Percentiles rank a stretch among this genome's conserved stretches.
Evolutionary conservation across 305 asterid species (phyloP).

Genomic region (Fraxinus angustifolia): DNA sequence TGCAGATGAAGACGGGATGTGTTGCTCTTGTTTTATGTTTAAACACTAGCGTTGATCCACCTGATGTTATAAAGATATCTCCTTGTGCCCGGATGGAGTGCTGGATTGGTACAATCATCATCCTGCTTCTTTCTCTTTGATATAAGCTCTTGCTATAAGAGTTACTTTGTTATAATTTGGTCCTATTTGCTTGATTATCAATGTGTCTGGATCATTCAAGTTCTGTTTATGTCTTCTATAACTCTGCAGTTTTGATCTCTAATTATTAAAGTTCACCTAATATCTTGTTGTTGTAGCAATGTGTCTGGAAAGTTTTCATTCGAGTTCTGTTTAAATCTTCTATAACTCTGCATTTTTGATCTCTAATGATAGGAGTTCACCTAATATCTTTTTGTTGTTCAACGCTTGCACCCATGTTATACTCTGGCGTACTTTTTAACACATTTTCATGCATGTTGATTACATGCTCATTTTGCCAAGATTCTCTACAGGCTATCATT

Average conservation of each 20-base stretch:
- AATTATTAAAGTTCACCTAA: not conserved
- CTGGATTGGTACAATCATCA: slow-evolving; percentile 76
- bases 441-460: not conserved
- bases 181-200: not conserved
- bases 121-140: slow-evolving; percentile 22
- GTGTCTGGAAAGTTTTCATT: not conserved
- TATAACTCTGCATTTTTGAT: not conserved
- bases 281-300: not conserved
- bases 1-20: slow-evolving; percentile 99
- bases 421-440: not conserved
- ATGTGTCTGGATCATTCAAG: not conserved
- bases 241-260: not conserved
- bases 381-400: not conserved
- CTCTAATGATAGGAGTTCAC: not conserved
- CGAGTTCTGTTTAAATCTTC: not conserved
- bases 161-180: not conserved
- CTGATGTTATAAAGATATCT: slow-evolving; percentile 96
- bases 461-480: not conserved
- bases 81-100: slow-evolving; percentile 99
- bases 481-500: not conserved
- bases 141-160: not conserved
- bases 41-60: slow-evolving; percentile 94
- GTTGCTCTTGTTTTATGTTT: slow-evolving; percentile 95
- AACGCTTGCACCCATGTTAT: not conserved
- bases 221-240: not conserved